Conservation (phyloP, 768 basidiomycete species). For the Suillus fuscotomentosus region DNA sequence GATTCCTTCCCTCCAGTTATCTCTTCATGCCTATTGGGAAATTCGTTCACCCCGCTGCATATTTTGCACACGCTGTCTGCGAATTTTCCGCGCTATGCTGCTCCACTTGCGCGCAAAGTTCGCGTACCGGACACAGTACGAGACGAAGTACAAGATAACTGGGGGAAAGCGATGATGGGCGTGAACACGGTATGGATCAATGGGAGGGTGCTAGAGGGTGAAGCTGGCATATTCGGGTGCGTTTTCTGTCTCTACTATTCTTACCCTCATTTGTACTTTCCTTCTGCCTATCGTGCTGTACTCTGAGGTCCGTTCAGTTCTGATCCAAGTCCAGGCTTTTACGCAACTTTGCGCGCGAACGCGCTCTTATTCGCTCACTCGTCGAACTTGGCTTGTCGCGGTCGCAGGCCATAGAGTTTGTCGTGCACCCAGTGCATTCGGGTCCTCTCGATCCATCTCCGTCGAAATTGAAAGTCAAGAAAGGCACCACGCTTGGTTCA, state of each 20-base stretch:
- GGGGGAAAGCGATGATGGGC: constrained; percentile 49
- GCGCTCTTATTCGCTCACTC: constrained; percentile 56
- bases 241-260: neutral
- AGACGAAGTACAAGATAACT: constrained; percentile 58
- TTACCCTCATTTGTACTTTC: neutral
- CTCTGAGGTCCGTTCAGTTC: neutral
- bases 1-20: constrained; percentile 38
- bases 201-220: constrained; percentile 68
- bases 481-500: constrained; percentile 11
- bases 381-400: constrained; percentile 60
- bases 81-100: constrained; percentile 87
- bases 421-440: constrained; percentile 64
- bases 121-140: constrained; percentile 46
- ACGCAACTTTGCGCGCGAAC: constrained; percentile 72
- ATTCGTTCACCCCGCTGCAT: constrained; percentile 14
- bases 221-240: constrained; percentile 54
- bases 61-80: constrained; percentile 68
- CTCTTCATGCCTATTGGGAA: constrained; percentile 19
- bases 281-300: neutral
- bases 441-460: constrained; percentile 12
- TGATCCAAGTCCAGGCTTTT: constrained; percentile 46
- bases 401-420: constrained; percentile 65
- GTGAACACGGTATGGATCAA: constrained; percentile 77
- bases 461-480: neutral
- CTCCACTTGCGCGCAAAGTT: constrained; percentile 71